Conservation (phyloP, 306 rosid genomes). For the Vicia sativa region DNA sequence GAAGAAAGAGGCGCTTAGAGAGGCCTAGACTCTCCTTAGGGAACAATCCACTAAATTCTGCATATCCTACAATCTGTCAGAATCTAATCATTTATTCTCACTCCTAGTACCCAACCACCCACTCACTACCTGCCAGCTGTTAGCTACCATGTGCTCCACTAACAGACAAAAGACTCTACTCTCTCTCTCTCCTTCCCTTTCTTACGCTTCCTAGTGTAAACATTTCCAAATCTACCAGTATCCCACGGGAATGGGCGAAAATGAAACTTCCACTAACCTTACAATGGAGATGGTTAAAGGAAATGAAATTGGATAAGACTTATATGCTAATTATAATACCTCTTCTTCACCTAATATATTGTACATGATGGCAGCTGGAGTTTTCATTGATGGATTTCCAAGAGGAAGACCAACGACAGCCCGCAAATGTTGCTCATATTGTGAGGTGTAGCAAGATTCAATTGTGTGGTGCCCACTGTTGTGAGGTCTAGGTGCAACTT, state of each 20-base stretch:
- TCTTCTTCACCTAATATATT: slow-evolving; percentile 91
- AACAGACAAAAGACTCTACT: too few species aligned
- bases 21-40: too few species aligned
- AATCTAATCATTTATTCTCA: too few species aligned
- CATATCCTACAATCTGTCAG: too few species aligned
- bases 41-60: too few species aligned
- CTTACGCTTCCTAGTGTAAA: too few species aligned
- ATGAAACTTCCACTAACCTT: neutral
- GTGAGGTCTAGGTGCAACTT: slow-evolving; percentile 97
- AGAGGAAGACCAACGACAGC: slow-evolving; percentile 98
- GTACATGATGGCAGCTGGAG: slow-evolving; percentile 86
- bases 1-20: too few species aligned
- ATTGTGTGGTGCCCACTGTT: slow-evolving; percentile 98
- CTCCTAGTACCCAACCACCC: too few species aligned
- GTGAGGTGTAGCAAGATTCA: slow-evolving; percentile 88
- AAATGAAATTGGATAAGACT: neutral
- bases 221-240: too few species aligned
- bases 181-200: too few species aligned
- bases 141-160: too few species aligned
- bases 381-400: slow-evolving; percentile 91
- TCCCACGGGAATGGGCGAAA: slow-evolving; percentile 3
- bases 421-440: slow-evolving; percentile 88
- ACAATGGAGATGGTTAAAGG: slow-evolving; percentile 5
- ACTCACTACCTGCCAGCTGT: too few species aligned
- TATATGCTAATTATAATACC: slow-evolving; percentile 46